A percentile compares a stretch with the other conserved stretches of the same genome.
Conservation (phyloP, 768 basidiomycete species). For the Pholiota conissans region DNA sequence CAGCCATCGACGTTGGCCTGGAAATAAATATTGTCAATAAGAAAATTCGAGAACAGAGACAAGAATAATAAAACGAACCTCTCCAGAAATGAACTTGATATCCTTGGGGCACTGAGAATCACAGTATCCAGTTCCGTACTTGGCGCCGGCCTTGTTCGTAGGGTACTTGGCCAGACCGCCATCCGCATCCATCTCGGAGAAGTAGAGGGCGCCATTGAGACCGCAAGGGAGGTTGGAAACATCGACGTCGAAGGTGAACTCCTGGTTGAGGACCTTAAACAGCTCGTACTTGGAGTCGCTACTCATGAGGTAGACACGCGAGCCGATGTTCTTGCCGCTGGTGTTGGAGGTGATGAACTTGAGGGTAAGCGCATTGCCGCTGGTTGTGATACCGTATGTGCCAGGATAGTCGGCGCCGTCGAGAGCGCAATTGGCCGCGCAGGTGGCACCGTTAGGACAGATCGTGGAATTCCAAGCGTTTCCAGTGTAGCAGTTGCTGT, state of each 20-base stretch:
- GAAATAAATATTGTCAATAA: not conserved
- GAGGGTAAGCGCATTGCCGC: conserved; percentile 45
- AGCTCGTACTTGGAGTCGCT: conserved; percentile 42
- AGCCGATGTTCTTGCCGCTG: conserved; percentile 38
- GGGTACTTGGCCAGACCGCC: conserved; percentile 47
- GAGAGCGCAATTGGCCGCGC: conserved; percentile 43
- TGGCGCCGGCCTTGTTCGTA: conserved; percentile 56
- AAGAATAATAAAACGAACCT: not conserved
- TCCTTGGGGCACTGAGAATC: conserved; percentile 53
- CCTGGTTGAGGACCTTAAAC: conserved; percentile 50
- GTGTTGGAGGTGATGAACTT: conserved; percentile 43
- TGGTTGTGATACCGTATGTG: conserved; percentile 52
- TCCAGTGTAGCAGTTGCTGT: conserved; percentile 54
- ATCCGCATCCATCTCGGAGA: conserved; percentile 55
- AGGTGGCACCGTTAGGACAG: conserved; percentile 42
- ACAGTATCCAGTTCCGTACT: conserved; percentile 34
- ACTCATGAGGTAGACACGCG: conserved; percentile 51
- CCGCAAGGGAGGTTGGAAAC: conserved; percentile 57
- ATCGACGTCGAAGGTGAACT: conserved; percentile 63
- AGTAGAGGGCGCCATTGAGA: conserved; percentile 60
- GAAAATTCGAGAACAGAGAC: not conserved
- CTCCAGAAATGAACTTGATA: conserved; percentile 36
- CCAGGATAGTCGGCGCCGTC: conserved; percentile 49
- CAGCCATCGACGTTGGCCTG: conserved; percentile 24
- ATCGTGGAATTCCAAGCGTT: conserved; percentile 53